Percentiles rank a stretch among this genome's conserved stretches.
These are phyloP conservation scores for Polytrichum formosum DNA, from an alignment of 225 moss, liverwort and hornwort genomes.

Conservation along the genomic window DNA sequence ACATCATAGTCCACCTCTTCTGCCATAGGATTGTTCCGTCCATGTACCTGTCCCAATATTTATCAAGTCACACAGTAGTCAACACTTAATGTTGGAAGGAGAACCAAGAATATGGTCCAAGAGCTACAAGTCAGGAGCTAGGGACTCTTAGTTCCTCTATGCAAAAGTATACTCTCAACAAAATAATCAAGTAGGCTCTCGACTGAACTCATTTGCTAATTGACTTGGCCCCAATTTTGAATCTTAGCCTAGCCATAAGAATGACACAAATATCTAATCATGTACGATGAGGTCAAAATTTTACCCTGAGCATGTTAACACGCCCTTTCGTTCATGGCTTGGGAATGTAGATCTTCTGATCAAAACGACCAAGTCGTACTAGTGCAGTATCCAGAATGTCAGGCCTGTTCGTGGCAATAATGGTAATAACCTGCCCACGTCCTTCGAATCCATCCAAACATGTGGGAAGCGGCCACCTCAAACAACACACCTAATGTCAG, in stretches of 20 bases:
- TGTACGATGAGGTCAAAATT: neutral
- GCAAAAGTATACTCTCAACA: too few relatives aligned
- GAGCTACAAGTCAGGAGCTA: too few relatives aligned
- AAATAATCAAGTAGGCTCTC: too few relatives aligned
- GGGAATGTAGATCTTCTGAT: slow-evolving; percentile 90
- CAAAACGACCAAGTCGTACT: slow-evolving; percentile 92
- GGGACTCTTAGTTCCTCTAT: too few relatives aligned
- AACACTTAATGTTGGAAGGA: too few relatives aligned
- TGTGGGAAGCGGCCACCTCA: slow-evolving; percentile 80
- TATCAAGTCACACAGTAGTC: too few relatives aligned
- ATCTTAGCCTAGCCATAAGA: too few relatives aligned
- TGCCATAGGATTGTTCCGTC: slow-evolving; percentile 93
- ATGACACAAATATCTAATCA: too few relatives aligned
- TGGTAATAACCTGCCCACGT: slow-evolving; percentile 96
- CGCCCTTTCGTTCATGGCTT: slow-evolving; percentile 97
- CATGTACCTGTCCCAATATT: slow-evolving; percentile 64
- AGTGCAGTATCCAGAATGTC: slow-evolving; percentile 94
- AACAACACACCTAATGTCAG: neutral
- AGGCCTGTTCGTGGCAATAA: slow-evolving; percentile 94
- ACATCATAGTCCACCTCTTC: slow-evolving; percentile 97
- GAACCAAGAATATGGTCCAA: too few relatives aligned
- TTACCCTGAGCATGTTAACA: slow-evolving; percentile 74
- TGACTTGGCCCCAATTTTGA: too few relatives aligned
- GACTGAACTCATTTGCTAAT: too few relatives aligned
- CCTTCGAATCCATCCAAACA: slow-evolving; percentile 99